Percentiles rank a stretch among this genome's conserved stretches.
Conservation (phyloP, 164 flowering plant species). For the Umbellularia californica region DNA sequence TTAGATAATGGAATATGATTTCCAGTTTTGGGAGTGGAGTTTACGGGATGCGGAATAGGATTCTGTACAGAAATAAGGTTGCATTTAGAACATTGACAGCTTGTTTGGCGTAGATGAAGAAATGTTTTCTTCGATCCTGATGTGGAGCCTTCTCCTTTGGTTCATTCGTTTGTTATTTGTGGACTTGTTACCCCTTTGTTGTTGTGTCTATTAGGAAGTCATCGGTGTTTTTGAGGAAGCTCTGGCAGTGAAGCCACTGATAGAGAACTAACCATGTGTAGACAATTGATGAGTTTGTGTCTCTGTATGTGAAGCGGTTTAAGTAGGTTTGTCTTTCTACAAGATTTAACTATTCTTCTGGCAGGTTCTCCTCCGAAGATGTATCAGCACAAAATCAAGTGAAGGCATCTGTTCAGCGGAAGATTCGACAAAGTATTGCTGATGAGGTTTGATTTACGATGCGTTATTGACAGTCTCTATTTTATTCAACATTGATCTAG, state of each 20-base stretch:
- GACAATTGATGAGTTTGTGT: not conserved
- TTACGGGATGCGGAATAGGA: not conserved
- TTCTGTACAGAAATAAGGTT: not conserved
- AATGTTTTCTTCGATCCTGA: not conserved
- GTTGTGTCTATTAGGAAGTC: not conserved
- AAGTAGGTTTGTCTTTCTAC: not conserved
- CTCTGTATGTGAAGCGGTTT: not conserved
- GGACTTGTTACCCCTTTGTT: not conserved
- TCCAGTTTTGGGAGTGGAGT: not conserved
- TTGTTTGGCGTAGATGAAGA: not conserved
- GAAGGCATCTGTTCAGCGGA: constrained; percentile 98
- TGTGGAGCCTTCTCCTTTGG: not conserved
- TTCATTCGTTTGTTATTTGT: not conserved
- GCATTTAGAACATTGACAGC: not conserved
- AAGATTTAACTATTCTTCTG: not conserved
- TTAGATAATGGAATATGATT: not conserved
- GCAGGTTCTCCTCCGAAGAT: constrained; percentile 83
- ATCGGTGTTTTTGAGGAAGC: not conserved
- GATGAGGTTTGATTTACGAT: constrained; percentile 60
- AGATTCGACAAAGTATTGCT: constrained; percentile 88
- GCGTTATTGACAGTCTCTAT: not conserved
- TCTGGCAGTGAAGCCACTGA: not conserved
- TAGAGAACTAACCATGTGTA: not conserved
- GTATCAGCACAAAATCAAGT: constrained; percentile 98
- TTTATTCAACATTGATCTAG: not conserved